These are phyloP conservation scores for Sporobolomyces roseus DNA, from an alignment of 768 basidiomycete genomes.

Conservation along the genomic window DNA sequence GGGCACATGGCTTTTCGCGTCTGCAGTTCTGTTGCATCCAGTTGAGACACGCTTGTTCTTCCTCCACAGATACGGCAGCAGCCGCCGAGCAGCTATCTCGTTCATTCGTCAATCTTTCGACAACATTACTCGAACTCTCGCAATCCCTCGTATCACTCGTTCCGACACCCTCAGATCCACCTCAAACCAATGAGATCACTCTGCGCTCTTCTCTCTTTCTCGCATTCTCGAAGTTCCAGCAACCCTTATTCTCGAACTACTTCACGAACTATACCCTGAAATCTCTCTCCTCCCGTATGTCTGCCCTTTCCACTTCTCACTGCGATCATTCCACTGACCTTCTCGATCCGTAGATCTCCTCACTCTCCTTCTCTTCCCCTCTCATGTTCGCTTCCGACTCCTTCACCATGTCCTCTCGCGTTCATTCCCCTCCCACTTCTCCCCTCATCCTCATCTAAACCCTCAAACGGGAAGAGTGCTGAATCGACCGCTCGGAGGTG, in stretches of 20 bases:
- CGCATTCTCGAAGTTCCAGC: not conserved
- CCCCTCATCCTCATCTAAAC: conserved; percentile 33
- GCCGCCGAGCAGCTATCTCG: not conserved
- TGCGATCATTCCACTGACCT: too few species aligned
- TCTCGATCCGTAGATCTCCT: not conserved
- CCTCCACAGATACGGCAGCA: too few species aligned
- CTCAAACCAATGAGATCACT: not conserved
- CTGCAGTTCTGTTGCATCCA: too few species aligned
- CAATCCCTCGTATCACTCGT: not conserved
- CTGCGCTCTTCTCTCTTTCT: not conserved
- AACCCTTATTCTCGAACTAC: not conserved
- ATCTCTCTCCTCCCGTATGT: not conserved
- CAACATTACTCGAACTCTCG: not conserved
- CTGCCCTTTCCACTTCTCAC: not conserved
- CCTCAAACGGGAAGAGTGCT: conserved; percentile 27
- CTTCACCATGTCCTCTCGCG: conserved; percentile 12
- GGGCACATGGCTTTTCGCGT: too few species aligned
- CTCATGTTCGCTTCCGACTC: conserved; percentile 7
- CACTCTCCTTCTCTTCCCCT: not conserved
- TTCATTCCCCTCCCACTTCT: conserved; percentile 28
- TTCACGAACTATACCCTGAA: not conserved
- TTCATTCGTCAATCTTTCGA: not conserved
- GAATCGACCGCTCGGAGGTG: conserved; percentile 21
- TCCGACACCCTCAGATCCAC: not conserved
- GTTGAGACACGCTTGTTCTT: too few species aligned